phyloP scores from a whole-genome alignment of 2,329 filamentous ascomycete species.

The Teratosphaeria zuluensis region DNA sequence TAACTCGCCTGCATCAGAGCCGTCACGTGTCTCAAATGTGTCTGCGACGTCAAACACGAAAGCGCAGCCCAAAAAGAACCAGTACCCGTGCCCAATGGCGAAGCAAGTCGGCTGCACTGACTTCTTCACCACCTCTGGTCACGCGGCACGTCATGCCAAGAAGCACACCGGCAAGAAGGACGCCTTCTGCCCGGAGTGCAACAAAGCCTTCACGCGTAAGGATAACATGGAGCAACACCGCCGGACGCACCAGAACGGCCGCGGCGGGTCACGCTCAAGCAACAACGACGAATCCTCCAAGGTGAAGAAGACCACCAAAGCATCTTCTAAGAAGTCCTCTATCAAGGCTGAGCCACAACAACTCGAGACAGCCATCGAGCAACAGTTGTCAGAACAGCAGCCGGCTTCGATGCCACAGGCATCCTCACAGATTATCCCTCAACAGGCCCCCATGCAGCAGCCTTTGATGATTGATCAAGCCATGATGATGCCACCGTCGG shows the following conservation, averaged over 20 bases:
- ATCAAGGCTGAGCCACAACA: constrained; percentile 18
- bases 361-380: constrained; percentile 26
- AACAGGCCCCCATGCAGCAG: constrained; percentile 10
- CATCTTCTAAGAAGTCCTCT: constrained; percentile 19
- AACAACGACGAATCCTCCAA: constrained; percentile 35
- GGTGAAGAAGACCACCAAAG: constrained; percentile 34
- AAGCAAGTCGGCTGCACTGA: constrained; percentile 64
- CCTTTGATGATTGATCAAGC: constrained; percentile 13
- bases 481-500: constrained; percentile 15
- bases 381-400: constrained; percentile 23
- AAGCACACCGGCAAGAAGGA: constrained; percentile 76
- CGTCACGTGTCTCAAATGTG: constrained; percentile 30
- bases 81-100: constrained; percentile 64
- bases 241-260: constrained; percentile 57
- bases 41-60: constrained; percentile 38
- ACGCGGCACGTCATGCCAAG: constrained; percentile 76
- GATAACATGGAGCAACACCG: constrained; percentile 86
- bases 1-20: constrained; percentile 44
- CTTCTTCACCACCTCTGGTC: constrained; percentile 75
- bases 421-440: constrained; percentile 5
- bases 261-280: constrained; percentile 31
- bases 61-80: constrained; percentile 46
- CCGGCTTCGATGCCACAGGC: constrained; percentile 1
- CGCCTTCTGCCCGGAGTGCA: constrained; percentile 59
- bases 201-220: constrained; percentile 70